These are phyloP conservation scores for Xerocomus cyaneibrunnescens DNA, from an alignment of 1,284 basidiomycete species.

Conservation along the genomic window DNA sequence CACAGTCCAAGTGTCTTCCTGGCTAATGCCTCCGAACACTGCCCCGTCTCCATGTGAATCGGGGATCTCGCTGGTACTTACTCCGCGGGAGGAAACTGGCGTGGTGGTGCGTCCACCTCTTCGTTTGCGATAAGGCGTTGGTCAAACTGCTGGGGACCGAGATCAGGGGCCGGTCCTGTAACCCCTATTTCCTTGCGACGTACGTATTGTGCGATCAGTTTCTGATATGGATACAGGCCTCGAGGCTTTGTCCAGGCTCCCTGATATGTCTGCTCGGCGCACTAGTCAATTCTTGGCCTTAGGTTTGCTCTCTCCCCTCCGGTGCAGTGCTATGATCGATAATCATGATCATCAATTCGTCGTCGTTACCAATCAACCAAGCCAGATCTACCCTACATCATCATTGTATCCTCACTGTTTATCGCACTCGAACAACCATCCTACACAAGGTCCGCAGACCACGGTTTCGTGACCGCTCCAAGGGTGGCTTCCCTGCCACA, in stretches of 20 bases:
- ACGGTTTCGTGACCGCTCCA: not conserved
- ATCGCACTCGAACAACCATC: not conserved
- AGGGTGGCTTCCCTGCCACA: slow-evolving; percentile 1
- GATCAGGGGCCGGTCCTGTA: too few relatives aligned
- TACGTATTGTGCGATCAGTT: not conserved
- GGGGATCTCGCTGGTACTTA: too few relatives aligned
- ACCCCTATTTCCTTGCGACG: not conserved
- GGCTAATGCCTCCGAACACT: slow-evolving; percentile 2
- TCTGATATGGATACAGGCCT: not conserved
- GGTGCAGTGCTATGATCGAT: not conserved
- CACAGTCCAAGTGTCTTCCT: not conserved
- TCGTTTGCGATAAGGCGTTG: slow-evolving; percentile 1
- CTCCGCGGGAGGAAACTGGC: slow-evolving; percentile 5
- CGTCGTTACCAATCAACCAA: not conserved
- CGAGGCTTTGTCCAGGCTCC: not conserved
- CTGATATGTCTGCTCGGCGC: not conserved
- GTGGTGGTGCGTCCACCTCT: too few relatives aligned
- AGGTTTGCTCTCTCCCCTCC: not conserved
- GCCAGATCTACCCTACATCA: too few relatives aligned
- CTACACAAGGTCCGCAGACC: not conserved
- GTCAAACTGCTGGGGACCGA: too few relatives aligned
- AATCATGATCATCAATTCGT: not conserved
- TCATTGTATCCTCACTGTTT: not conserved
- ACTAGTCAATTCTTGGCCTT: too few relatives aligned
- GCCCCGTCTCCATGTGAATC: slow-evolving; percentile 4